phyloP scores from a whole-genome alignment of 1,284 basidiomycete genomes.

The Volvariella volvacea region DNA sequence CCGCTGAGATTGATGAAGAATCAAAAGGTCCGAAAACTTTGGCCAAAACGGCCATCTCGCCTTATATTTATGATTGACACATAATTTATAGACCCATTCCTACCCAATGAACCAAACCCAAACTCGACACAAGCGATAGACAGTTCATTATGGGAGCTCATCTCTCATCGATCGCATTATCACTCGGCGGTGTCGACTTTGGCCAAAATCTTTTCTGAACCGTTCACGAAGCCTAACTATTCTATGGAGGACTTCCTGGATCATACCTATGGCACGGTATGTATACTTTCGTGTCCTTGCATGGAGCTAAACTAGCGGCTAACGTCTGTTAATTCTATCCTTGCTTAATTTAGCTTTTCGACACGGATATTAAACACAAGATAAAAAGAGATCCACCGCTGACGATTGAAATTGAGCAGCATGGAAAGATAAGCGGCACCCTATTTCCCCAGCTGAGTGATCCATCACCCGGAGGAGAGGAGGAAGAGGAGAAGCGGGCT shows the following conservation, averaged over 20 bases:
- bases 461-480: conserved; percentile 16
- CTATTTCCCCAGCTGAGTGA: conserved; percentile 12
- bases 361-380: conserved; percentile 76
- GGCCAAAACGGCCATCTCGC: not conserved
- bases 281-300: conserved; percentile 22
- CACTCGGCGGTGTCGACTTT: conserved; percentile 80
- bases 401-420: conserved; percentile 31
- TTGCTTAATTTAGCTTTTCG: conserved; percentile 59
- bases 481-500: conserved; percentile 3
- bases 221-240: conserved; percentile 90
- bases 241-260: conserved; percentile 96
- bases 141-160: conserved; percentile 90
- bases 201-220: conserved; percentile 82
- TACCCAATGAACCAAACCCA: conserved; percentile 65
- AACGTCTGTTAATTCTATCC: not conserved
- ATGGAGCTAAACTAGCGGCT: not conserved
- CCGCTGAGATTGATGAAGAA: conserved; percentile 7
- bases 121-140: conserved; percentile 74
- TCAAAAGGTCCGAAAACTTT: not conserved
- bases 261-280: conserved; percentile 87
- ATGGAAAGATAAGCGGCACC: too few species aligned
- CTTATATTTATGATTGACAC: not conserved
- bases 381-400: conserved; percentile 79
- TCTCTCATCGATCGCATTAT: conserved; percentile 79
- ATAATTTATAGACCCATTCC: conserved; percentile 61